These are phyloP conservation scores for Starmerella ratchasimensis DNA, from an alignment of 805 yeast species.

Conservation along the genomic window DNA sequence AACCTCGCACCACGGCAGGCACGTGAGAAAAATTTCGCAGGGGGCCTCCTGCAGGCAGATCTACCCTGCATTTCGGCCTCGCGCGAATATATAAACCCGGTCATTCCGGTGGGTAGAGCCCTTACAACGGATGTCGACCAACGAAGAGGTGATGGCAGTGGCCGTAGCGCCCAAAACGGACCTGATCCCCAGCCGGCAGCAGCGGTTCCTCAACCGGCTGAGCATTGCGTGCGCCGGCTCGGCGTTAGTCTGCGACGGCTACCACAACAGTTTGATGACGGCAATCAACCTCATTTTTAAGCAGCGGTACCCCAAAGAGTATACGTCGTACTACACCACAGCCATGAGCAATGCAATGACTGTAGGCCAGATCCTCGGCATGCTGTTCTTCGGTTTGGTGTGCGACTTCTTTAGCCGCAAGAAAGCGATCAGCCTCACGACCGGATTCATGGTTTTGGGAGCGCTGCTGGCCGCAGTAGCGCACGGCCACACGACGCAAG, in stretches of 20 bases:
- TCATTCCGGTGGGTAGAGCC: no score
- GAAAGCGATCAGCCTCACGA: conserved; percentile 48
- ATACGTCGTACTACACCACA: conserved; percentile 38
- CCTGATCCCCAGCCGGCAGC: neutral
- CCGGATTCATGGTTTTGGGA: conserved; percentile 47
- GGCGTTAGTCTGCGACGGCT: conserved; percentile 66
- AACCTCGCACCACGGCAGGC: no score
- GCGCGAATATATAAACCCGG: no score
- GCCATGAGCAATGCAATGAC: conserved; percentile 54
- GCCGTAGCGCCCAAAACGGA: neutral
- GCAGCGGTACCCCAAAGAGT: conserved; percentile 32
- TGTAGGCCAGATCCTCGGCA: conserved; percentile 60
- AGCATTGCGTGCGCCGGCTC: conserved; percentile 43
- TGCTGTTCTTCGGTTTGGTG: conserved; percentile 45
- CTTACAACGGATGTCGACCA: no score
- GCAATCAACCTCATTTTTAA: conserved; percentile 51
- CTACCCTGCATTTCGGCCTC: no score
- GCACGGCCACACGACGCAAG: conserved; percentile 43
- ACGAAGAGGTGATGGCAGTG: no score
- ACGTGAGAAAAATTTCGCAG: no score
- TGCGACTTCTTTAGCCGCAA: conserved; percentile 57
- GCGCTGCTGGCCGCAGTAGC: conserved; percentile 55
- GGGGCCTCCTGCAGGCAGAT: no score
- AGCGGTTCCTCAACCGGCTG: conserved; percentile 8
- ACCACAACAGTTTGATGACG: conserved; percentile 61